Conservation (phyloP, 305 asterid species). For the Fraxinus ornus region DNA sequence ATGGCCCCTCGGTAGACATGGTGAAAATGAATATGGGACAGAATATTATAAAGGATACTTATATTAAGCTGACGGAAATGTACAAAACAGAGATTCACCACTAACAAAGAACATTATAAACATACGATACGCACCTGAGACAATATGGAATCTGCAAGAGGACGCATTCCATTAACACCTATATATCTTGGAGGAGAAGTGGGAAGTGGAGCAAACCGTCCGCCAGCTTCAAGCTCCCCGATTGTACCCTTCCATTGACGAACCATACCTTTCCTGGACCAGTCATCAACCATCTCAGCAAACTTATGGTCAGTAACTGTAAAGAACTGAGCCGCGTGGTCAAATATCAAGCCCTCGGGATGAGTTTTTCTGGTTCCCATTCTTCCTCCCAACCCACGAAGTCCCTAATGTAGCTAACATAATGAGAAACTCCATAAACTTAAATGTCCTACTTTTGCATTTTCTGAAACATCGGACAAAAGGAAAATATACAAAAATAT, state of each 20-base stretch:
- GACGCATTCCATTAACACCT: slow-evolving; percentile 83
- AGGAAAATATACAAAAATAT: background rate
- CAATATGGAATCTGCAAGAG: slow-evolving; percentile 76
- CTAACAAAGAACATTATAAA: background rate
- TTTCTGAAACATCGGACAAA: background rate
- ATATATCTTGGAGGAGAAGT: slow-evolving; percentile 63
- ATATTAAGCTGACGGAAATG: background rate
- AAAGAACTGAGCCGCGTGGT: slow-evolving; percentile 96
- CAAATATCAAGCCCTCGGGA: slow-evolving; percentile 69
- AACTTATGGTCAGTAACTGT: slow-evolving; percentile 68
- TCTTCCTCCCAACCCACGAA: slow-evolving; percentile 95
- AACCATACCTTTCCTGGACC: slow-evolving; percentile 72
- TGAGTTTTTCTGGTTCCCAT: slow-evolving; percentile 83
- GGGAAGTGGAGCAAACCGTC: slow-evolving; percentile 59
- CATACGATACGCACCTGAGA: slow-evolving; percentile 52
- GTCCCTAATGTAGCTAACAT: slow-evolving; percentile 55
- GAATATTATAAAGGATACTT: background rate
- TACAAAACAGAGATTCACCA: background rate
- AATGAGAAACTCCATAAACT: slow-evolving; percentile 28
- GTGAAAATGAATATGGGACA: background rate
- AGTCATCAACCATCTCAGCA: slow-evolving; percentile 62
- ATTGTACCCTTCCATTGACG: slow-evolving; percentile 61
- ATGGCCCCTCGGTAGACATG: background rate
- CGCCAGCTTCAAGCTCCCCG: slow-evolving; percentile 82
- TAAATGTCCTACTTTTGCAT: background rate